Evolutionary conservation across 257 asterid genomes (phyloP).

Genomic region (Scutellaria minor): DNA sequence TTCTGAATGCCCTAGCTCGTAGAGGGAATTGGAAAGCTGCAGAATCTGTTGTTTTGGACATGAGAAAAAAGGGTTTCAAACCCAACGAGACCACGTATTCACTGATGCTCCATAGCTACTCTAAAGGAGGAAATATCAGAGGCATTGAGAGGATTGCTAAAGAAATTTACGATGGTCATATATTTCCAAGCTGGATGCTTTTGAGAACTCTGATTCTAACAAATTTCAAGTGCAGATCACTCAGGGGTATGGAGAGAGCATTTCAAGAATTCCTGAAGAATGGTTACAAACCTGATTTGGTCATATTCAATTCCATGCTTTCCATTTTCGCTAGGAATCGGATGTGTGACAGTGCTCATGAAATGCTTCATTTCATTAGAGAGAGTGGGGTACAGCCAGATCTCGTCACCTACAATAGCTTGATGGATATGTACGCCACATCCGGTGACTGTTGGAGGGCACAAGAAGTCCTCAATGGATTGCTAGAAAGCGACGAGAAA

Average conservation of each 20-base stretch:
- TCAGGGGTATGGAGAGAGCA: constrained; percentile 89
- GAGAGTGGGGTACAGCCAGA: constrained; percentile 80
- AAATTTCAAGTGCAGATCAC: constrained; percentile 78
- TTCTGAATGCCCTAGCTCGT: constrained; percentile 83
- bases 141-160: constrained; percentile 81
- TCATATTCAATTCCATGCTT: constrained; percentile 79
- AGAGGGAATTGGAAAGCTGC: constrained; percentile 85
- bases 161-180: constrained; percentile 79
- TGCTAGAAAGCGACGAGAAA: constrained; percentile 58
- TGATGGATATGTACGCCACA: constrained; percentile 97
- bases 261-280: constrained; percentile 75
- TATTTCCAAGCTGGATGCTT: constrained; percentile 92
- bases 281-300: constrained; percentile 84
- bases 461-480: constrained; percentile 72
- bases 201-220: constrained; percentile 79
- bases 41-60: constrained; percentile 66
- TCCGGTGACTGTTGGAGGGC: constrained; percentile 98
- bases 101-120: constrained; percentile 81
- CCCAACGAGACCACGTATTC: constrained; percentile 85
- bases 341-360: constrained; percentile 81
- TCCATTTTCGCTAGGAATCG: constrained; percentile 77
- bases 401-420: constrained; percentile 79
- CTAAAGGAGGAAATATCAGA: constrained; percentile 76
- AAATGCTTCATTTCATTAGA: constrained; percentile 60
- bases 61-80: constrained; percentile 82